Percentiles rank a stretch among this genome's conserved stretches.
These are phyloP conservation scores for Spergularia azorica DNA, from an alignment of 179 eudicot species.

Conservation along the genomic window DNA sequence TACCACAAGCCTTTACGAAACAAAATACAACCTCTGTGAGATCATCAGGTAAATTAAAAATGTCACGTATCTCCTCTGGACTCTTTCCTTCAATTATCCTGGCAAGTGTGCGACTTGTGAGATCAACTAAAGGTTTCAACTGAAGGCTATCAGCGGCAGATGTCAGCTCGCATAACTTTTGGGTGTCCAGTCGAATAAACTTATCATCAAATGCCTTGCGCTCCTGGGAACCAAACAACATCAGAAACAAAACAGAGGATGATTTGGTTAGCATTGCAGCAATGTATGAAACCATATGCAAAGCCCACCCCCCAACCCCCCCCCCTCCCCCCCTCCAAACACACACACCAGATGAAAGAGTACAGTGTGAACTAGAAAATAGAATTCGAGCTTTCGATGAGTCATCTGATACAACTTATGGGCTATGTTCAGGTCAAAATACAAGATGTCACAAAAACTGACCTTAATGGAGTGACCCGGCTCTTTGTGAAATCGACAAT, in stretches of 20 bases:
- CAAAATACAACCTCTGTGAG: constrained; percentile 60
- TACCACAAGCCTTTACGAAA: constrained; percentile 5
- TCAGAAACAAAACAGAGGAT: too few species aligned
- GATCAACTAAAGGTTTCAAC: constrained; percentile 69
- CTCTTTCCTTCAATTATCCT: constrained; percentile 70
- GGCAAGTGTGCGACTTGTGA: constrained; percentile 68
- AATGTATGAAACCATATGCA: neutral
- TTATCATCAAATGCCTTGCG: constrained; percentile 73
- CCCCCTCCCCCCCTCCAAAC: too few species aligned
- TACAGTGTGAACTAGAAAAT: too few species aligned
- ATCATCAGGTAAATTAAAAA: constrained; percentile 72
- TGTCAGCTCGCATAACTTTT: constrained; percentile 61
- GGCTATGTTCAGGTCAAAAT: neutral
- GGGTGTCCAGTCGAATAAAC: constrained; percentile 55
- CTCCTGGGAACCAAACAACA: constrained; percentile 42
- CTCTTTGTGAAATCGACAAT: constrained; percentile 79
- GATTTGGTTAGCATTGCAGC: neutral
- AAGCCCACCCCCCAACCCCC: too few species aligned
- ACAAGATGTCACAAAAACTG: neutral
- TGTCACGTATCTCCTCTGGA: constrained; percentile 72
- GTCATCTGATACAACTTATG: neutral
- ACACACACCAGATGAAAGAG: too few species aligned
- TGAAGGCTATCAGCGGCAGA: constrained; percentile 81
- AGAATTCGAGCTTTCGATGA: neutral
- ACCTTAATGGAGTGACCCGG: constrained; percentile 81